phyloP scores from a whole-genome alignment of 2,329 filamentous ascomycete species.

The Colletotrichum plurivorum region DNA sequence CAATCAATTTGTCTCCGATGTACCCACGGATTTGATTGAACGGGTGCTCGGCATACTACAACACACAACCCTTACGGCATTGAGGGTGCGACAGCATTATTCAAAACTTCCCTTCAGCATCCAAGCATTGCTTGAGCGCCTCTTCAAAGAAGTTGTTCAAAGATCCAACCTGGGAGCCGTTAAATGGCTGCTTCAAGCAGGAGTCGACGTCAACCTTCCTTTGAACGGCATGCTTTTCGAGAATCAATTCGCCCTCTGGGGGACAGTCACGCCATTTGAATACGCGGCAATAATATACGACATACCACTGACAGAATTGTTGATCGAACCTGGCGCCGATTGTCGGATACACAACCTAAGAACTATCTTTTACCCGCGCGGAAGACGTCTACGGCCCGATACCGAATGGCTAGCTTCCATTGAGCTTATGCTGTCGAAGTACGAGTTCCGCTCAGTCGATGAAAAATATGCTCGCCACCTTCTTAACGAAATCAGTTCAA shows the following conservation, averaged over 20 bases:
- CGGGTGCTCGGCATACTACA: rapidly evolving
- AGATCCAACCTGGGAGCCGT: background rate
- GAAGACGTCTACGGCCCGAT: background rate
- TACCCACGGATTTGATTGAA: no score
- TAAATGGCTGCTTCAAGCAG: background rate
- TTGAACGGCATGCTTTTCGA: background rate
- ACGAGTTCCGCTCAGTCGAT: background rate
- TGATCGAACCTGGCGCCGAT: background rate
- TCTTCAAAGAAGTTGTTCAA: background rate
- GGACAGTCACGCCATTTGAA: no score
- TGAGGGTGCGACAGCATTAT: rapidly evolving
- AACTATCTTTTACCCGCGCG: rapidly evolving
- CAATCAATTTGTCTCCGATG: no score
- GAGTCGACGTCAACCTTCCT: background rate
- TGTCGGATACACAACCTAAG: rapidly evolving
- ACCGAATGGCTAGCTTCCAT: background rate
- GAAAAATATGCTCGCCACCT: background rate
- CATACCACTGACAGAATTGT: background rate
- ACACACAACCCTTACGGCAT: background rate
- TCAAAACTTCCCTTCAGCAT: background rate
- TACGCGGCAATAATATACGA: background rate
- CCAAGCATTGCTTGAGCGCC: background rate
- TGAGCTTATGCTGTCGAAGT: background rate
- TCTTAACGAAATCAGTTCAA: background rate
- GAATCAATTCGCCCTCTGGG: no score